Evolutionary conservation across 2,329 filamentous ascomycete species (phyloP), one percentile per base, ranked within the genome.

Genomic region (Gaeumannomyces sp.): DNA sequence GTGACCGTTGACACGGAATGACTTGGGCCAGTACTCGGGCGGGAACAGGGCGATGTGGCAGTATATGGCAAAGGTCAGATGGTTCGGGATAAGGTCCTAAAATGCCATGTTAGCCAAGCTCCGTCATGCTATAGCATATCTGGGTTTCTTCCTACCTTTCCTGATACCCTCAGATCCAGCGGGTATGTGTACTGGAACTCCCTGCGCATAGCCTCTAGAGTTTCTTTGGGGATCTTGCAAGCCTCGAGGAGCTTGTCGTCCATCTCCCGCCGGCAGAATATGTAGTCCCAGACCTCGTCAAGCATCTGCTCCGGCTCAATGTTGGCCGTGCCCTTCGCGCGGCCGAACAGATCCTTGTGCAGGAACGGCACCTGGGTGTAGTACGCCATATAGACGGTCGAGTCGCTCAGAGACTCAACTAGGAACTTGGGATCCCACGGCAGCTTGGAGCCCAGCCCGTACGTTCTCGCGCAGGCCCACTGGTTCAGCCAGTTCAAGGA

Each of bases 141-240:
- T 38, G 25, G 19, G 3, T 11, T 25, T 25, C 28, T 35, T n/a
- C 53, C 6, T 58, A 63, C 61, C 61, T 98, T 98, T 71, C 94
- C 95, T 50, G 90, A 95, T 58, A 91, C 88, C 71, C 93, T 85
- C 70, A 97, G 81, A 73, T 98, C 94, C 63, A 98, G 81, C 57
- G 95, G 95, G 77, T 98, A 99, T 83, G 92, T 98, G 84, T 97
- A 99, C 76, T 95, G 90, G 72, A 98, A 98, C 72, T 96, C 92
- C 73, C 93, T 86, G 67, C 93, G 86, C 90, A 99, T 90, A 57
- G 85, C 84, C 73, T 91, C 85, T 59, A 99, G 83, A 3, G 85
- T 85, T 67, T 89, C 86, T 76, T 89, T 86, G 66, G 87, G 82
- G 66, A 97, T 96, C 56, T 88, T 88, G 66, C 86, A 90, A 67